These are phyloP conservation scores for Vigna reflexopilosa DNA, from an alignment of 306 rosid species.

Conservation along the genomic window DNA sequence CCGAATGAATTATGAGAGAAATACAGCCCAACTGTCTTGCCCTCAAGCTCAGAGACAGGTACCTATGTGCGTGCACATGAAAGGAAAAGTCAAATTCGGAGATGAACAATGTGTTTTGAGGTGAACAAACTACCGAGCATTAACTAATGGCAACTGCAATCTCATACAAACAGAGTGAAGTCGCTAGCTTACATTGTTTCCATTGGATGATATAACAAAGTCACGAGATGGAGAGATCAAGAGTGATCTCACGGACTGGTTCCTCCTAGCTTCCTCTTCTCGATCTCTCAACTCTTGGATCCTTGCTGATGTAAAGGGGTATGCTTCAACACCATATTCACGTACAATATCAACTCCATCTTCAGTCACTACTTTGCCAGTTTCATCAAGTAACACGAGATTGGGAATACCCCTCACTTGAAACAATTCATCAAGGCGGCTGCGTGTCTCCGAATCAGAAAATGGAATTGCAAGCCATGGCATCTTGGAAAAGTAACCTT, in stretches of 20 bases:
- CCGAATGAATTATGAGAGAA: slow-evolving; percentile 49
- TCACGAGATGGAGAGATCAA: slow-evolving; percentile 61
- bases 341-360: slow-evolving; percentile 51
- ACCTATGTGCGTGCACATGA: slow-evolving; percentile 49
- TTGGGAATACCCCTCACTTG: slow-evolving; percentile 66
- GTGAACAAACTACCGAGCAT: not conserved
- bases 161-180: not conserved
- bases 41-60: slow-evolving; percentile 72
- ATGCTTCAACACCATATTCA: slow-evolving; percentile 63
- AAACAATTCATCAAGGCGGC: slow-evolving; percentile 56
- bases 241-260: slow-evolving; percentile 62
- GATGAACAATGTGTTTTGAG: slow-evolving; percentile 16
- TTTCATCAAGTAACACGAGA: slow-evolving; percentile 61
- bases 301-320: slow-evolving; percentile 67
- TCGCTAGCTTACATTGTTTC: slow-evolving; percentile 51
- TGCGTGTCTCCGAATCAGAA: slow-evolving; percentile 60
- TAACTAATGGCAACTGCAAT: slow-evolving; percentile 7
- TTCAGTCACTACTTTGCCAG: slow-evolving; percentile 57
- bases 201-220: slow-evolving; percentile 64
- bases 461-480: slow-evolving; percentile 84
- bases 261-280: slow-evolving; percentile 59
- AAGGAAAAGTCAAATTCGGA: slow-evolving; percentile 37
- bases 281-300: slow-evolving; percentile 55
- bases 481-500: slow-evolving; percentile 72
- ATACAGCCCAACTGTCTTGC: slow-evolving; percentile 68